These are phyloP conservation scores for Sonneratia alba DNA, from an alignment of 345 rosid species.

Conservation along the genomic window DNA sequence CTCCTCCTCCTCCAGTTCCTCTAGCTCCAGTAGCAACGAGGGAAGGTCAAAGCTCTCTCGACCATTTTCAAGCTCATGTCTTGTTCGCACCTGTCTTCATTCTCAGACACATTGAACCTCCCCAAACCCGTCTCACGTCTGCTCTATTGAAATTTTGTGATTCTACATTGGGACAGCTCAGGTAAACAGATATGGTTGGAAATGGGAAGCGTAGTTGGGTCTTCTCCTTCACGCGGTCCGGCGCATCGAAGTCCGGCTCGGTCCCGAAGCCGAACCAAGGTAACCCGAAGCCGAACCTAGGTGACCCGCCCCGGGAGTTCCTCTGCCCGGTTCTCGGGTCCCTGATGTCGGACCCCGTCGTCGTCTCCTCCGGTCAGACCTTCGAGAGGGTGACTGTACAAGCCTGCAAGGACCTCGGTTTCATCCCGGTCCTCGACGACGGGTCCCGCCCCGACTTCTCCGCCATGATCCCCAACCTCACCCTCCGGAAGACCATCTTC, in stretches of 20 bases:
- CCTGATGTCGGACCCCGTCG: not conserved
- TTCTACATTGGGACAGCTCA: too few relatives aligned
- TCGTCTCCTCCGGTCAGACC: constrained; percentile 8
- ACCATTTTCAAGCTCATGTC: not conserved
- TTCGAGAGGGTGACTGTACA: not conserved
- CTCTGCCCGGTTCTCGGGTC: not conserved
- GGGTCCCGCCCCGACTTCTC: constrained; percentile 1
- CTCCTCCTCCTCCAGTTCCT: not conserved
- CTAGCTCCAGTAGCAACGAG: not conserved
- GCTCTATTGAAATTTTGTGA: not conserved
- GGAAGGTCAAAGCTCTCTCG: not conserved
- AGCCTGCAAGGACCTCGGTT: not conserved
- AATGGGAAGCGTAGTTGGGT: constrained; percentile 10
- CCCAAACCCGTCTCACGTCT: not conserved
- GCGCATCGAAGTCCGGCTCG: constrained; percentile 8
- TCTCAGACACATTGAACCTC: not conserved
- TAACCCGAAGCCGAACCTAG: constrained; percentile 3
- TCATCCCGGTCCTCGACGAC: not conserved
- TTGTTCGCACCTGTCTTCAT: not conserved
- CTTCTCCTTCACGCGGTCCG: not conserved
- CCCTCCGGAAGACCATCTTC: not conserved
- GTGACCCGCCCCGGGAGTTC: constrained; percentile 14
- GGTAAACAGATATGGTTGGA: constrained; percentile 1
- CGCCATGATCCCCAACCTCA: not conserved
- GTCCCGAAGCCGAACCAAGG: constrained; percentile 7